Evolutionary conservation across 305 asterid species (phyloP).

Genomic region (Plantago coronopus): DNA sequence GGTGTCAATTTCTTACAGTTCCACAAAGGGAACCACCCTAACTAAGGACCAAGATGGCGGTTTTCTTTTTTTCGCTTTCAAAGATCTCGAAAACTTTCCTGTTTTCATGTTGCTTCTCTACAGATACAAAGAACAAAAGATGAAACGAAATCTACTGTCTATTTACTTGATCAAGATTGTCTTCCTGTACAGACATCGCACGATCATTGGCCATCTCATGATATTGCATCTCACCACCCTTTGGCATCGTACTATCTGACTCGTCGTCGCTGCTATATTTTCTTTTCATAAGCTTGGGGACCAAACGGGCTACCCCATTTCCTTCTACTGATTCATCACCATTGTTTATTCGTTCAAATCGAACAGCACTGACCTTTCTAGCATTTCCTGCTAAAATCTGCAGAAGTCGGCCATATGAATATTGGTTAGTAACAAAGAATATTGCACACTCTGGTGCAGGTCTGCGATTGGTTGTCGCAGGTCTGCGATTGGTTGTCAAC

Average conservation of each 20-base stretch:
- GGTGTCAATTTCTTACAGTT: background rate
- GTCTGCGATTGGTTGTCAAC: too few relatives aligned
- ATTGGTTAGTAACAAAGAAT: conserved; percentile 5
- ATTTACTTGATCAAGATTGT: conserved; percentile 40
- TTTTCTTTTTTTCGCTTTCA: too few relatives aligned
- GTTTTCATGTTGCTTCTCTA: background rate
- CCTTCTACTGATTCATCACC: conserved; percentile 45
- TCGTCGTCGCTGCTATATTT: conserved; percentile 41
- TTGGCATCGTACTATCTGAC: conserved; percentile 27
- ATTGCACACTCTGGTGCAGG: background rate
- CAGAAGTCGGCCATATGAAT: conserved; percentile 23
- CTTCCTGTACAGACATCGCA: conserved; percentile 55
- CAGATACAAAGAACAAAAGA: background rate
- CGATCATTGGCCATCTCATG: conserved; percentile 34
- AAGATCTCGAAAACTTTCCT: background rate
- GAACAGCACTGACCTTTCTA: conserved; percentile 88
- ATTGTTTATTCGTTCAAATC: conserved; percentile 67
- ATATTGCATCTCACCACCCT: conserved; percentile 31
- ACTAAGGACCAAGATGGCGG: too few relatives aligned
- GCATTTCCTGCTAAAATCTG: conserved; percentile 97
- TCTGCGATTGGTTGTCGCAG: too few relatives aligned
- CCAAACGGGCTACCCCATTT: conserved; percentile 44
- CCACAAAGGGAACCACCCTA: background rate
- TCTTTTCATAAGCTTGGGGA: conserved; percentile 66
- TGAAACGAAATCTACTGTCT: conserved; percentile 26